Evolutionary conservation across 768 basidiomycete species (phyloP).

Genomic region (Agaricus blazei): DNA sequence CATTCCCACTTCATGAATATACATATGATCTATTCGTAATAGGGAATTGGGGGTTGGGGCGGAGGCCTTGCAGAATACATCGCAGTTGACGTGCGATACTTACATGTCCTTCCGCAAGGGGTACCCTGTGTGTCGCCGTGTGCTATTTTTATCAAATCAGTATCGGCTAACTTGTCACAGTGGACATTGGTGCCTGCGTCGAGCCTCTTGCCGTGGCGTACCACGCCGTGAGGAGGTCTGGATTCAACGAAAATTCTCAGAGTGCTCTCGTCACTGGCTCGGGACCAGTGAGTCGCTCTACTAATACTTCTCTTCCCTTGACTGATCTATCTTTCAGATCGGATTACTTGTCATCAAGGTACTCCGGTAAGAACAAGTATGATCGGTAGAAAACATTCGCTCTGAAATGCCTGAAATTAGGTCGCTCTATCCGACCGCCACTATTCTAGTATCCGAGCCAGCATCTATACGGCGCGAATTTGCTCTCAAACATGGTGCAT

Average conservation of each 20-base stretch:
- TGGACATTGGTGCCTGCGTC: constrained; percentile 41
- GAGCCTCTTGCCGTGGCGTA: constrained; percentile 44
- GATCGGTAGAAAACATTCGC: background rate
- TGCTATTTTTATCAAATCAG: background rate
- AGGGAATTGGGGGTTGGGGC: constrained; percentile 24
- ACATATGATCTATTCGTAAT: too few species aligned
- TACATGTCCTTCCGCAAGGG: constrained; percentile 32
- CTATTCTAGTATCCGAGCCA: constrained; percentile 37
- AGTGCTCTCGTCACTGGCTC: constrained; percentile 38
- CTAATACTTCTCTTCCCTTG: background rate
- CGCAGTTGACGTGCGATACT: constrained; percentile 25
- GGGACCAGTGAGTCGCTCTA: constrained; percentile 32
- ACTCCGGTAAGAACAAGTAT: constrained; percentile 22
- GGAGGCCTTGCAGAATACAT: constrained; percentile 45
- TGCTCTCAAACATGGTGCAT: constrained; percentile 33
- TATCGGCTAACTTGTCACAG: constrained; percentile 16
- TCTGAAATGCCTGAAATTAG: constrained; percentile 12
- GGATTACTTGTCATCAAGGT: constrained; percentile 33
- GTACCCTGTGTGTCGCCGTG: constrained; percentile 27
- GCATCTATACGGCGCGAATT: constrained; percentile 29
- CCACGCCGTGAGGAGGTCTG: constrained; percentile 37
- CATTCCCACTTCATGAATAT: background rate
- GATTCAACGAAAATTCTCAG: constrained; percentile 31
- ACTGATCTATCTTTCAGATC: constrained; percentile 19
- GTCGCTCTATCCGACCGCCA: constrained; percentile 20